phyloP scores from a whole-genome alignment of 371 early-diverging fungal genomes.

The Saksenaea oblongispora region DNA sequence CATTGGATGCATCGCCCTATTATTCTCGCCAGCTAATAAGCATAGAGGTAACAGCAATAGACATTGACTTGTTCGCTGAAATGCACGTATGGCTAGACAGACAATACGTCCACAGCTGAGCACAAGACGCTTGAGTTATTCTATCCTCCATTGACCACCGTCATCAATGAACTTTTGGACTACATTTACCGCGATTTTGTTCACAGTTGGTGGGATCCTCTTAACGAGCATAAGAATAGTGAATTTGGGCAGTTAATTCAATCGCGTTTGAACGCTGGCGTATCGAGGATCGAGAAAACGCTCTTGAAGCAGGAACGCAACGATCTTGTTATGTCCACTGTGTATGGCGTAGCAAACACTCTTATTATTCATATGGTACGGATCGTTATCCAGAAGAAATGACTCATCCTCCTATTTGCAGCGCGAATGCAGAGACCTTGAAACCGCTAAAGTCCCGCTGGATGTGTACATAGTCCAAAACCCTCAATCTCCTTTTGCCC shows the following conservation, averaged over 20 bases:
- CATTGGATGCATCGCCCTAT: neutral
- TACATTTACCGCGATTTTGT: constrained; percentile 55
- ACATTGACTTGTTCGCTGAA: neutral
- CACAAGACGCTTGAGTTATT: constrained; percentile 23
- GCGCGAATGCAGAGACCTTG: constrained; percentile 51
- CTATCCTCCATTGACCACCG: constrained; percentile 34
- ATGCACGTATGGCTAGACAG: neutral
- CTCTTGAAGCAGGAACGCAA: constrained; percentile 49
- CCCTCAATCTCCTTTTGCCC: constrained; percentile 54
- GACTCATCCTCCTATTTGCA: constrained; percentile 9
- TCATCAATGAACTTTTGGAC: constrained; percentile 37
- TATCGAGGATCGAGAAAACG: constrained; percentile 38
- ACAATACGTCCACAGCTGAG: neutral
- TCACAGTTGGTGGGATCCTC: constrained; percentile 47
- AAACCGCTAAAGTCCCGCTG: constrained; percentile 36
- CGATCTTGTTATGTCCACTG: constrained; percentile 48
- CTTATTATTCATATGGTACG: constrained; percentile 56
- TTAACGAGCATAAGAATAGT: constrained; percentile 30
- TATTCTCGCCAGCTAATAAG: neutral
- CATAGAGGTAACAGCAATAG: neutral
- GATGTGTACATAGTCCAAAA: constrained; percentile 35
- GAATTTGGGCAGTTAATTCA: constrained; percentile 32
- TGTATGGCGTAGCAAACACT: constrained; percentile 52
- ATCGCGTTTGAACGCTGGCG: constrained; percentile 31
- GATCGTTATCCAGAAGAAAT: neutral